Evolutionary conservation across 2,329 filamentous ascomycete species (phyloP).

Genomic region (Onygenales sp.): DNA sequence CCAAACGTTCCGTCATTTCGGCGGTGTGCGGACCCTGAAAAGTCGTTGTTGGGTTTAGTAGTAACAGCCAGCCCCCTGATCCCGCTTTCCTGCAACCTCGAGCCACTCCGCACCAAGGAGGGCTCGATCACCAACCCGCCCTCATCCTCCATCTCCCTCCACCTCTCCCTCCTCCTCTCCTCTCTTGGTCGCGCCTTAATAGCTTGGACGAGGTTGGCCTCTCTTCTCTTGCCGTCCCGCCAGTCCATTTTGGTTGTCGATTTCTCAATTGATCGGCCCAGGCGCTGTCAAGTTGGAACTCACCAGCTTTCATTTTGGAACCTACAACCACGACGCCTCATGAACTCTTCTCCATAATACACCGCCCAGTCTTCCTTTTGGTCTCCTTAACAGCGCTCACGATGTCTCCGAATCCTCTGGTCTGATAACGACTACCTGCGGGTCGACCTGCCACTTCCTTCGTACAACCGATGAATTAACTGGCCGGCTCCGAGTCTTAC

Average conservation of each 20-base stretch:
- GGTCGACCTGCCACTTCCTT: not conserved
- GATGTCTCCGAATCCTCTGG: not conserved
- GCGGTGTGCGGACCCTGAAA: conserved; percentile 1
- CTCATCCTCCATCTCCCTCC: not conserved
- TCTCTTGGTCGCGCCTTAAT: not conserved
- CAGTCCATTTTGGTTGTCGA: not conserved
- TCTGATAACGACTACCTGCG: not conserved
- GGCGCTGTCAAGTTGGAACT: not conserved
- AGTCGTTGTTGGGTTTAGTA: not conserved
- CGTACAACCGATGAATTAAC: not conserved
- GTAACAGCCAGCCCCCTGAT: not conserved
- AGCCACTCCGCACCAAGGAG: not conserved
- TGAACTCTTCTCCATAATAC: not conserved
- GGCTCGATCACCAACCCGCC: not conserved
- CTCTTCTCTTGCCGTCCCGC: not conserved
- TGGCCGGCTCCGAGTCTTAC: not conserved
- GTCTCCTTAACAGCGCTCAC: not conserved
- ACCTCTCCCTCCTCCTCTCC: not conserved
- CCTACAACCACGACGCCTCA: not conserved
- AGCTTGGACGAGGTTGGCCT: not conserved
- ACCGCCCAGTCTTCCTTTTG: not conserved
- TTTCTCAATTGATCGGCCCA: not conserved
- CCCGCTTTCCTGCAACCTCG: not conserved
- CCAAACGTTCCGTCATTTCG: not conserved
- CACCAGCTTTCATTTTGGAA: not conserved